Base-by-base conservation (phyloP, 441 rosid genomes). In the Jatropha podagrica region DNA sequence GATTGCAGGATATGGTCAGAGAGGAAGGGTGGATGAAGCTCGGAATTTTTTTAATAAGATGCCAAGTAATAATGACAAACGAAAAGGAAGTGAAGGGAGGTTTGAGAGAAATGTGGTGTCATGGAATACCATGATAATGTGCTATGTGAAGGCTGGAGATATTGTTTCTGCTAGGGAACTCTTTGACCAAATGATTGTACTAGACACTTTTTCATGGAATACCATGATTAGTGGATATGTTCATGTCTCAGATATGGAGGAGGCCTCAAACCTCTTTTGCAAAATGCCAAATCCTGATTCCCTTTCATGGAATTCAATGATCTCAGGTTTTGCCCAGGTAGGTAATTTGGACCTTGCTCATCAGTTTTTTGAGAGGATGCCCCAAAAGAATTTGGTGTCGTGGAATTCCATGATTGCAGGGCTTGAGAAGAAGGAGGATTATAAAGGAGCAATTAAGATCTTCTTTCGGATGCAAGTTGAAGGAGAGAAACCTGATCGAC, bases 101-200 rank as follows among this genome's bases (percentile, higher is more conserved):
- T 56, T 89, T 18, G 76, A 59, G 60, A 88, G 87, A 76, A 83
- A 86, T 78, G 40, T 82, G 14, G 88, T 91, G 18, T 86, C 95
- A 0, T 91, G 95, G 93, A 91, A 89, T 74, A 82, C 90, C 1
- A 91, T 91, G 92, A 85, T 89, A 61, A 89, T 88, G 88, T 81
- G 88, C 23, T 87, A 86, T 52, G 81, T 85, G 68, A 91, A 84
- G 78, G 89, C 84, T 12, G 88, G 88, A 60, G 85, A 91, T 72
- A 73, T 83, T 11, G 66, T 74, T 51, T 82, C 90, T 73, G 93
- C 93, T 0, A 80, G 90, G 77, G 74, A 82, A 75, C 76, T 90
- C 46, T 90, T 87, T 62, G 90, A 84, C 76, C 82, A 83, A 74
- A 89, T 88, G 90, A 77, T 58, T 55, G 84, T 79, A 46, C 85